Conservation (phyloP, 768 basidiomycete species). For the Gymnopilus junonius region DNA sequence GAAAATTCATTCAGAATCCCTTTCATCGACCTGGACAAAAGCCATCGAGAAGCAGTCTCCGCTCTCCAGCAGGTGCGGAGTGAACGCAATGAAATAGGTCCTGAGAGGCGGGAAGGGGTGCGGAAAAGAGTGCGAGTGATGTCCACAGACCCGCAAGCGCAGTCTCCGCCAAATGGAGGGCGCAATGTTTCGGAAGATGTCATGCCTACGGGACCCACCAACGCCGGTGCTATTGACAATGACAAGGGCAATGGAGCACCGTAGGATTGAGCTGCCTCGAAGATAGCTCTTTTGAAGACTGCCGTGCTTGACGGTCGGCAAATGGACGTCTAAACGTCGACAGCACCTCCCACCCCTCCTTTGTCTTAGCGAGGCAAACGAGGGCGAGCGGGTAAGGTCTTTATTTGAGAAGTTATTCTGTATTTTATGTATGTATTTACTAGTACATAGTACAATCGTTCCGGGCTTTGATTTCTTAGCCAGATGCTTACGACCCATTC, state of each 20-base stretch:
- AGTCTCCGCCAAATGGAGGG: not conserved
- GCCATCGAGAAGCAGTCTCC: constrained; percentile 54
- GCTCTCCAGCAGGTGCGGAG: constrained; percentile 63
- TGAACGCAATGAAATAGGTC: constrained; percentile 60
- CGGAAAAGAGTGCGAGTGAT: constrained; percentile 50
- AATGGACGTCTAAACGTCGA: not conserved
- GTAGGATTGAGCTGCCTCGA: no score
- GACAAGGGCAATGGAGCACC: not conserved
- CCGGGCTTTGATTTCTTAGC: not conserved
- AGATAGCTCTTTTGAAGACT: not conserved
- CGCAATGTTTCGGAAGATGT: not conserved
- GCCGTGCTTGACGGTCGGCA: not conserved
- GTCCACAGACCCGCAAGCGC: not conserved
- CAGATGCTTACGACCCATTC: not conserved
- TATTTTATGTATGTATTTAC: no score
- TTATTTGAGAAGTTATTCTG: no score
- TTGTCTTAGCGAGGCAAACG: no score
- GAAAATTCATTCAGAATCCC: not conserved
- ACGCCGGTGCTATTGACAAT: not conserved
- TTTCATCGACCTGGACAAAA: constrained; percentile 41
- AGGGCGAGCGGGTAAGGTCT: no score
- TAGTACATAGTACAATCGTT: no score
- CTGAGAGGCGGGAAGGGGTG: constrained; percentile 55
- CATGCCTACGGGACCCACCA: not conserved
- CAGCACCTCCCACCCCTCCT: not conserved